These are phyloP conservation scores for Platanus orientalis DNA, from an alignment of 164 flowering plant species.

Conservation along the genomic window DNA sequence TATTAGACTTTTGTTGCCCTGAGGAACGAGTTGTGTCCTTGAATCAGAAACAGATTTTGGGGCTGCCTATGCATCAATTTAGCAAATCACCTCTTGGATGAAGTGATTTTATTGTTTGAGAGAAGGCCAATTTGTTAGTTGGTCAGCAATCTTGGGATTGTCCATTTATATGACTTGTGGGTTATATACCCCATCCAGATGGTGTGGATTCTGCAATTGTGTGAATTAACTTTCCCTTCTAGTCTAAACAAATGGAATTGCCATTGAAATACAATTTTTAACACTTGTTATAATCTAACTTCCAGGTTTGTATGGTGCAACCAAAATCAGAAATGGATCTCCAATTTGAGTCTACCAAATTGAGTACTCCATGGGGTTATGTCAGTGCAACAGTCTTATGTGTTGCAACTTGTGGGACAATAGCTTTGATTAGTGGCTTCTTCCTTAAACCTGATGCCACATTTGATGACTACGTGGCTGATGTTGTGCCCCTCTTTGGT, in stretches of 20 bases:
- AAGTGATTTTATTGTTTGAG: no score
- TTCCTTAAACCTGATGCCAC: conserved; percentile 90
- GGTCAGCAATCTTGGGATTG: no score
- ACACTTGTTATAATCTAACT: background rate
- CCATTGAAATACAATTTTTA: background rate
- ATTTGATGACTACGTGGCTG: conserved; percentile 74
- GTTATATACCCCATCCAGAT: no score
- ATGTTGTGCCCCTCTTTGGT: conserved; percentile 88
- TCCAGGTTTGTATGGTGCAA: conserved; percentile 91
- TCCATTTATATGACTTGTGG: no score
- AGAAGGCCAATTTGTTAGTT: no score
- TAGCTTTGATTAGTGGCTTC: conserved; percentile 88
- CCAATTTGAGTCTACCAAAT: conserved; percentile 72
- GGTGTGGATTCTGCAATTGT: no score
- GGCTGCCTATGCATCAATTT: background rate
- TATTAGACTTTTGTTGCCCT: no score
- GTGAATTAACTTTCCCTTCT: background rate
- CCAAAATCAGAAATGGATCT: conserved; percentile 92
- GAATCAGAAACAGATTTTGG: background rate
- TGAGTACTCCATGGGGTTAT: conserved; percentile 92
- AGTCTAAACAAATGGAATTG: background rate
- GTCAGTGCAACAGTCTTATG: conserved; percentile 63
- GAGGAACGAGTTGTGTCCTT: background rate
- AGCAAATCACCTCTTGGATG: background rate
- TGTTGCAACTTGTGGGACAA: conserved; percentile 84